phyloP scores from a whole-genome alignment of 2,329 filamentous ascomycete genomes.

The Fusarium virguliforme region DNA sequence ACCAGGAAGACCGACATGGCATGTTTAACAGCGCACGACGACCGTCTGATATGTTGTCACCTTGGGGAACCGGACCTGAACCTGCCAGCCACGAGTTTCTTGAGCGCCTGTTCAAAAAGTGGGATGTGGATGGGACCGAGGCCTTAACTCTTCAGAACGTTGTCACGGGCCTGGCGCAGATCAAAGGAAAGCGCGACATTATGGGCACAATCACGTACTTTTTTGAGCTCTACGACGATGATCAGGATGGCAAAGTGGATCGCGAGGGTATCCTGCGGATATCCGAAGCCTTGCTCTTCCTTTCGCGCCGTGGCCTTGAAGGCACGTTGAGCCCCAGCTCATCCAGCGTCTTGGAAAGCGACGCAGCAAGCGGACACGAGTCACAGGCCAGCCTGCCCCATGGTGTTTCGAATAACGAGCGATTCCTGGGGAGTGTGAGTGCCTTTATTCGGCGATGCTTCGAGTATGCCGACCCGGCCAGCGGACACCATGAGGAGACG shows the following conservation, averaged over 20 bases:
- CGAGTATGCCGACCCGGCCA: slow-evolving; percentile 93
- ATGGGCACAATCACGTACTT: slow-evolving; percentile 99
- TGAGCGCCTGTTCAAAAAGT: slow-evolving; percentile 86
- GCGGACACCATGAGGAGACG: slow-evolving; percentile 65
- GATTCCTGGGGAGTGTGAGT: slow-evolving; percentile 92
- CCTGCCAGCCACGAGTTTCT: slow-evolving; percentile 97
- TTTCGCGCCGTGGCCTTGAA: slow-evolving; percentile 90
- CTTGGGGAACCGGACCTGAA: slow-evolving; percentile 72
- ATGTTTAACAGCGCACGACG: slow-evolving; percentile 73
- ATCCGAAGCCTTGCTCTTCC: slow-evolving; percentile 92
- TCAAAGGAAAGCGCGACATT: slow-evolving; percentile 95
- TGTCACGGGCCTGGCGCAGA: slow-evolving; percentile 88
- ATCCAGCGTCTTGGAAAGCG: slow-evolving; percentile 68
- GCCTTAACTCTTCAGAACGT: slow-evolving; percentile 91
- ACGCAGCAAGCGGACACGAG: slow-evolving; percentile 51
- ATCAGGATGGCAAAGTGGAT: slow-evolving; percentile 91
- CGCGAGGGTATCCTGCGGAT: slow-evolving; percentile 95
- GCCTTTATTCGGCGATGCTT: slow-evolving; percentile 97
- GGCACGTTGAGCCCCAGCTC: slow-evolving; percentile 78
- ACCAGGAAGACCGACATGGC: slow-evolving; percentile 69
- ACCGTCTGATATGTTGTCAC: slow-evolving; percentile 61
- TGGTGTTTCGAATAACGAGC: slow-evolving; percentile 82
- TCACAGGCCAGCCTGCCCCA: slow-evolving; percentile 60
- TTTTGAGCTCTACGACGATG: slow-evolving; percentile 97
- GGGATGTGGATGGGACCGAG: slow-evolving; percentile 86